Evolutionary conservation across 129 eudicot genomes (phyloP).

Genomic region (Kitagawia praeruptora): DNA sequence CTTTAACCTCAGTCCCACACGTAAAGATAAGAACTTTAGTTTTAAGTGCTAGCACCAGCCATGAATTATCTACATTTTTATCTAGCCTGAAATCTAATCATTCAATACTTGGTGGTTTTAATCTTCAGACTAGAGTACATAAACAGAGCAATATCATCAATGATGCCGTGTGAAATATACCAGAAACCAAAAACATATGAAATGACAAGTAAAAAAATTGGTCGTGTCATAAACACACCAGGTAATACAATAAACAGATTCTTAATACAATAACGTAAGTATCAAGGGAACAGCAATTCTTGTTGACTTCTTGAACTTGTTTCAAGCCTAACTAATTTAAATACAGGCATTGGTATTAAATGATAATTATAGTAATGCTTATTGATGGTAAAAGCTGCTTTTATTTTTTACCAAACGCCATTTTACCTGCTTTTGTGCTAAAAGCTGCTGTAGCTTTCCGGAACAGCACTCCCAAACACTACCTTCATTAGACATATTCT

Average conservation of each 20-base stretch:
- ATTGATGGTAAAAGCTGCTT: neutral
- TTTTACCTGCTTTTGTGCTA: too few species aligned
- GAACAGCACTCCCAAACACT: too few species aligned
- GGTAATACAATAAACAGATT: neutral
- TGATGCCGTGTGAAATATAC: neutral
- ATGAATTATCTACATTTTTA: slow-evolving; percentile 4
- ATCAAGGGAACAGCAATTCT: neutral
- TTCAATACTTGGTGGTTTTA: slow-evolving; percentile 1
- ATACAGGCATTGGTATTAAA: neutral
- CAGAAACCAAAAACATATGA: neutral
- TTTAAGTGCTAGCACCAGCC: neutral
- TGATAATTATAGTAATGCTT: neutral
- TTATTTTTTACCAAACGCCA: too few species aligned
- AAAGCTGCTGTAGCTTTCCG: too few species aligned
- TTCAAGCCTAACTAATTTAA: neutral
- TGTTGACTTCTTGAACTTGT: neutral
- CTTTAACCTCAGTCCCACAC: neutral
- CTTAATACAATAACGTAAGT: neutral
- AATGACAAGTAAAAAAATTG: neutral
- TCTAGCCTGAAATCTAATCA: slow-evolving; percentile 2
- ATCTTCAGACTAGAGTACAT: slow-evolving; percentile 1
- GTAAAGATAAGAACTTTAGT: slow-evolving; percentile 9
- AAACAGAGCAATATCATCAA: neutral
- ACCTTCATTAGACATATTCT: too few species aligned
- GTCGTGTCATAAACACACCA: neutral